Percentiles rank a stretch among this genome's conserved stretches.
Evolutionary conservation across 352 stramenopile genomes (phyloP).

Genomic region (Pseudoperonospora humuli): DNA sequence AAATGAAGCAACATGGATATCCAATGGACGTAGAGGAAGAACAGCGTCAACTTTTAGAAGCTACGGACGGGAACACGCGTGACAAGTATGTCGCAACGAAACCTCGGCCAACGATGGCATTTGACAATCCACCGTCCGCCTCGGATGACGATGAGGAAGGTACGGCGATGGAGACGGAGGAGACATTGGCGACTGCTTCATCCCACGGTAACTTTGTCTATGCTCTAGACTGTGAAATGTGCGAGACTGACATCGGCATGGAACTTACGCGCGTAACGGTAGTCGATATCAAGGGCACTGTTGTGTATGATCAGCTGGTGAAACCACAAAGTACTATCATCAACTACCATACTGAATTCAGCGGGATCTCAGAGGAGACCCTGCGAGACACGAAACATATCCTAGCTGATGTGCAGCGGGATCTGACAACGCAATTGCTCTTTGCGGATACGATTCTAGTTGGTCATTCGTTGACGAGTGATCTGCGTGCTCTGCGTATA

Average conservation of each 20-base stretch:
- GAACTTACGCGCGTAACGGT: slow-evolving; percentile 80
- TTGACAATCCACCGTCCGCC: background rate
- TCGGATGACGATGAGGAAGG: slow-evolving; percentile 17
- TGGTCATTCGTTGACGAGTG: slow-evolving; percentile 82
- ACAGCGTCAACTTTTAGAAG: slow-evolving; percentile 42
- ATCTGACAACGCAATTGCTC: slow-evolving; percentile 47
- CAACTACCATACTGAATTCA: slow-evolving; percentile 87
- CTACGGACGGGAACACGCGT: slow-evolving; percentile 39
- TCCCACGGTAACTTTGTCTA: slow-evolving; percentile 31
- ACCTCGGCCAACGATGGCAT: slow-evolving; percentile 17
- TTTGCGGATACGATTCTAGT: slow-evolving; percentile 77
- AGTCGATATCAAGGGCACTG: slow-evolving; percentile 38
- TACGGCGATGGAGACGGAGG: slow-evolving; percentile 16
- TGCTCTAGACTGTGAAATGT: slow-evolving; percentile 88
- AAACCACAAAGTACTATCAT: slow-evolving; percentile 82
- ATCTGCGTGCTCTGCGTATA: slow-evolving; percentile 68
- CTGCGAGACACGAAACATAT: slow-evolving; percentile 46
- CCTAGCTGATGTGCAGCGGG: slow-evolving; percentile 62
- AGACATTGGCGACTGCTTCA: slow-evolving; percentile 8
- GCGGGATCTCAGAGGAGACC: slow-evolving; percentile 79
- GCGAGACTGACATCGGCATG: slow-evolving; percentile 77
- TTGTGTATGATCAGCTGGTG: slow-evolving; percentile 81
- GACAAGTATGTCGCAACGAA: slow-evolving; percentile 51
- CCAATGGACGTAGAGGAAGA: slow-evolving; percentile 53
- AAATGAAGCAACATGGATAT: slow-evolving; percentile 67